Evolutionary conservation across 2,329 filamentous ascomycete species (phyloP), one percentile per base, ranked within the genome.

Genomic region (Aspergillus ibericus): DNA sequence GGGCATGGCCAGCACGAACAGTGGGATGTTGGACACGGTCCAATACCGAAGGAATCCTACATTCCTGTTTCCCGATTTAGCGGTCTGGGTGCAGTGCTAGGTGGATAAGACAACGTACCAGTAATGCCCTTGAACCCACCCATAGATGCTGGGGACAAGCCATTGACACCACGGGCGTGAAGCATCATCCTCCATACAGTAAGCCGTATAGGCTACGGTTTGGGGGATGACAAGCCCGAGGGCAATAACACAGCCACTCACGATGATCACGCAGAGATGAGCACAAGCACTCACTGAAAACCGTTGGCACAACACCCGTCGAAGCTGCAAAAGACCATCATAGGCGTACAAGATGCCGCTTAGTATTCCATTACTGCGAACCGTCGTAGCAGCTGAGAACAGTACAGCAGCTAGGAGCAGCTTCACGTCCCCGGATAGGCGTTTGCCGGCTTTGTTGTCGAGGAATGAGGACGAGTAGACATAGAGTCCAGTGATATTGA

Each of bases 11-110:
- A 99, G 83, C 20, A 93, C 68, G 75, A 99, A 99, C 1, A 99
- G 82, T 0, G 95, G 95, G 9, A 95, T 71, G 70, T 99, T 97
- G 5, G 88, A 86, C 0, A 88, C 63, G 0, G 88, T 96, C 95
- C 95, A 99, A 78, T 99, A 99, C 59, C 84, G 84, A 53, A 98
- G 83, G 65, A 96, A 89, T 0, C 95, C 95, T 53, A 90, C 87
- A 68, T 93, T 88, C 95, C 93, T 96, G 61, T 20, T 36, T 15
- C 10, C 50, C 42, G n/a, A 13, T 71, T 66, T 65, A 61, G 59
- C 60, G 48, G 25, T 50, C 22, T 6, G 20, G 29, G 27, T 18
- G 25, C 50, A 15, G 54, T 13, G 22, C 6, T 12, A 22, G 18
- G 15, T 40, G 18, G 25, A 12, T 49, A 29, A 15, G 27, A 40